A percentile compares a stretch with the other conserved stretches of the same genome.
phyloP scores from a whole-genome alignment of 2,329 filamentous ascomycete species.

The Akanthomyces uredinophilus region DNA sequence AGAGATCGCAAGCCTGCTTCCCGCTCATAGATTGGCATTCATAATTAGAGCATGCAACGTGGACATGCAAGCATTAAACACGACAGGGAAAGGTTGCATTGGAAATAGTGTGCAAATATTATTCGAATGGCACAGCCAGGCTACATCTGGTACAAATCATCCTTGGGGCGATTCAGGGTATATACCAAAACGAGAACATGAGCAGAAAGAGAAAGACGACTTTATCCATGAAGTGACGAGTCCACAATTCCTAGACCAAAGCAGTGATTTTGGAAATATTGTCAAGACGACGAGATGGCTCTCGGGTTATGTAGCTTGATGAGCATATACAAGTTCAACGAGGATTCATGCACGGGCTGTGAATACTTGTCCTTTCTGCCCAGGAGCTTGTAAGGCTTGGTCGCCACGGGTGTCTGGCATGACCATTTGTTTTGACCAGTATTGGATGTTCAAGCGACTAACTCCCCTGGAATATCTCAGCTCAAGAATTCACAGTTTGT shows the following conservation, averaged over 20 bases:
- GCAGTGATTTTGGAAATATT: background rate
- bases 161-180: background rate
- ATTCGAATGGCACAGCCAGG: background rate
- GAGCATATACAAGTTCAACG: slow-evolving; percentile 3
- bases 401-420: slow-evolving; percentile 17
- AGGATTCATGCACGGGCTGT: background rate
- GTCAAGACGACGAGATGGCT: background rate
- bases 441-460: too few species aligned
- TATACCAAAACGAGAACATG: background rate
- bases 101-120: background rate
- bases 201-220: background rate
- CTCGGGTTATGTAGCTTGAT: background rate
- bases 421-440: too few species aligned
- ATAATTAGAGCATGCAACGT: background rate
- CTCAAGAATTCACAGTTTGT: too few species aligned
- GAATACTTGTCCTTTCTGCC: background rate
- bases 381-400: slow-evolving; percentile 6
- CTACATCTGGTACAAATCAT: background rate
- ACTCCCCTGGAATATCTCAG: too few species aligned
- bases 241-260: background rate
- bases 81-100: background rate
- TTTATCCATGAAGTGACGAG: background rate
- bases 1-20: slow-evolving; percentile 11
- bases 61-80: background rate
- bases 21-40: background rate